Evolutionary conservation across 202 grass and related monocot genomes (phyloP), one percentile per base, ranked within the genome.

Genomic region (Carex arenaria): DNA sequence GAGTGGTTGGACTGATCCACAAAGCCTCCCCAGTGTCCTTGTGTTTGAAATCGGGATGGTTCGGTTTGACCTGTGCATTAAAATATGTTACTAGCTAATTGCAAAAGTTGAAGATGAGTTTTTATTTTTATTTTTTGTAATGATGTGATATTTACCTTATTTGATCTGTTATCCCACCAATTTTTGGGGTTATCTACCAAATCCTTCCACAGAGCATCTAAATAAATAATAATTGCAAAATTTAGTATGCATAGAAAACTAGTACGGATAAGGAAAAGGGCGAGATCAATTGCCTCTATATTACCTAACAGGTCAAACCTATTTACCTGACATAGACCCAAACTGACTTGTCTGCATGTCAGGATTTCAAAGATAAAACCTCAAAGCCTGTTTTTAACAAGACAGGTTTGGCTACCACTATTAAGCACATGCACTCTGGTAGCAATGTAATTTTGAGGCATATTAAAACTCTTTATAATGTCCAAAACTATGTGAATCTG

Each of bases 151-250:
- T 47, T 72, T 63, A 82, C 93, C 90, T 94, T 99, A 0, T 80
- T 84, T 64, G 79, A 64, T 75, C 96, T 43, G 64, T 96, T 94
- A 84, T 99, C 96, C 93, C 89, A 96, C 93, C 96, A 99, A 30
- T 88, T 80, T 14, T 54, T 71, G 31, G 88, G 90, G 82, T 90
- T 96, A 66, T 90, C 85, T 81, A 96, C 28, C 32, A 99, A 84
- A 81, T 83, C 80, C 49, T 74, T 87, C 96, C 88, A 99, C 67
- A 81, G 73, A 43, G 85, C 85, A 78, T 61, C 93, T 99, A 84
- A 65, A 88, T 52, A 72, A 26, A 26, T 17, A 10, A 7, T 34
- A 59, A 59, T 10, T n/a, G 7, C 28, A 77, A 32, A 77, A 38
- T 19, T 77, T n/a, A 77, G 23, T 26, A 56, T 18, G 2, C 9